Base-by-base conservation (phyloP, 192 early-diverging fungal species). In the Phycomyces nitens region DNA sequence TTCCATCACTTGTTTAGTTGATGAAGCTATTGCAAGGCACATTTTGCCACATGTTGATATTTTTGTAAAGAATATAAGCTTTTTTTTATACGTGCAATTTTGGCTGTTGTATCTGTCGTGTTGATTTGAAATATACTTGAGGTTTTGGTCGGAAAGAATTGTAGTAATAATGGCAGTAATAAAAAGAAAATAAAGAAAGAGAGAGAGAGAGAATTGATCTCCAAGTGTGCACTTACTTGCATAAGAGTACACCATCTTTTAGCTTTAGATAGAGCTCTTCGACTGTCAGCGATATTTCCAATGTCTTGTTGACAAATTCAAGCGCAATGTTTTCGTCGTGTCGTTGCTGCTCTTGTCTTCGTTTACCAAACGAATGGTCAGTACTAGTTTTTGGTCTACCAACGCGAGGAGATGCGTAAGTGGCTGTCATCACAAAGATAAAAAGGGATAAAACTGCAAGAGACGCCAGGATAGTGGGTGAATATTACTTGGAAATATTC, bases 231-330 rank as follows among this genome's bases (percentile, higher is more conserved):
- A 56, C 78, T 73, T 79, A 88, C 86, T 78, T 81, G 80, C 92
- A 94, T 40, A 94, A 80, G 5, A 92, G 65, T 5, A 91, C 86
- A 29, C 90, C 92, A 60, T 91, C 88, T 61, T 85, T 84, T 14
- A 94, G 77, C 26, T 80, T 78, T 8, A 72, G 66, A 29, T 84
- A 83, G 21, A 92, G 70, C 55, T 83, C 80, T 27, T 73, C 73
- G 9, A 73, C 70, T 2, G 84, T 77, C 7, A 93, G 2, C 10
- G 14, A 22, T 18, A 16, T 39, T 10, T 52, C 57, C 42, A 59
- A 11, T 0, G 57, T 56, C 24, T 34, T 43, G n/a, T 62, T 41
- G 29, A 41, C 23, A 29, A 60, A 61, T 12, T 41, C 53, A 39
- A 61, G 27, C 2, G 62, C 51, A 16, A 63, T 22, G 41, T 53